These are phyloP conservation scores for Kuraishia piskuri DNA, from an alignment of 805 yeast genomes.

Conservation along the genomic window DNA sequence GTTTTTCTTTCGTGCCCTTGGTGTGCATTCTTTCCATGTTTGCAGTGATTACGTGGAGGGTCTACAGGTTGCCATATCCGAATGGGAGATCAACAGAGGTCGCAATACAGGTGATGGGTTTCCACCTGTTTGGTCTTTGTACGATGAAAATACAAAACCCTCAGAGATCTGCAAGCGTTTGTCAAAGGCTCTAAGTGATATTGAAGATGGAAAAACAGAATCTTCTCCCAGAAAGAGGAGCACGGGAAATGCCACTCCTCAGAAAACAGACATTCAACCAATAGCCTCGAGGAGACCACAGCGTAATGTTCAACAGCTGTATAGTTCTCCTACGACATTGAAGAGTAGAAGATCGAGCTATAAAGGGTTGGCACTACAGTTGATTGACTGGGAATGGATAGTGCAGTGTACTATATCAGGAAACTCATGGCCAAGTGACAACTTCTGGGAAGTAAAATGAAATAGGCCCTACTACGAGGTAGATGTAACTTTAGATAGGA, in stretches of 20 bases:
- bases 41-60: background rate
- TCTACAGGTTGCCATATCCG: background rate
- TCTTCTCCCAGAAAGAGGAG: background rate
- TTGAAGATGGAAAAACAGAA: background rate
- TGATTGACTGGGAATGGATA: conserved; percentile 59
- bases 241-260: background rate
- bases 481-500: background rate
- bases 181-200: background rate
- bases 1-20: conserved; percentile 1
- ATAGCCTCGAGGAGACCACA: background rate
- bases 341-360: background rate
- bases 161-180: background rate
- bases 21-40: background rate
- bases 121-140: background rate
- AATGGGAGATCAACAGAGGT: background rate
- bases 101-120: background rate
- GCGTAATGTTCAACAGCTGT: background rate
- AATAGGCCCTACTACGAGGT: too few relatives aligned
- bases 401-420: conserved; percentile 45
- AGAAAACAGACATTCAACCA: background rate
- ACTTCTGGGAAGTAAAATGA: background rate
- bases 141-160: background rate
- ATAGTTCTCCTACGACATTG: background rate
- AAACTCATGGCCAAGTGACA: background rate
- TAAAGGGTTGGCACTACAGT: conserved; percentile 10